These are phyloP conservation scores for Dactylellina haptotyla DNA, from an alignment of 2,329 filamentous ascomycete species.

Conservation along the genomic window DNA sequence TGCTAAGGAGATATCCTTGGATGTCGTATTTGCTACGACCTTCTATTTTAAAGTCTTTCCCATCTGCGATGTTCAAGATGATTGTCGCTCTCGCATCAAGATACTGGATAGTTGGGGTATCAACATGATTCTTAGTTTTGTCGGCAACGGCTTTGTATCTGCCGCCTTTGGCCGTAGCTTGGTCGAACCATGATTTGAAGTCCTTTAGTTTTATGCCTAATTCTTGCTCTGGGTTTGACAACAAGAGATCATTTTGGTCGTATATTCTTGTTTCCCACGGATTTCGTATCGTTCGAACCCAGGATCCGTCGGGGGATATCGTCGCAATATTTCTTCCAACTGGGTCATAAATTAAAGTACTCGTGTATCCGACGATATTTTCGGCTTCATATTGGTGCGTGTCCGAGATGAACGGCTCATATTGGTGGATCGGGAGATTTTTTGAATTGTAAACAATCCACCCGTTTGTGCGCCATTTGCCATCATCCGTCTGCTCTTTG, in stretches of 20 bases:
- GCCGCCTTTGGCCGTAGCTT: neutral
- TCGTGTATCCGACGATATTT: conserved; percentile 19
- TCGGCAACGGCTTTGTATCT: neutral
- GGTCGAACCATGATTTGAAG: neutral
- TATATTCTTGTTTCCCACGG: conserved; percentile 23
- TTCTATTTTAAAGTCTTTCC: neutral
- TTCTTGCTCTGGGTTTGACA: conserved; percentile 8
- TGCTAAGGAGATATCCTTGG: neutral
- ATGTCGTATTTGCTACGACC: neutral
- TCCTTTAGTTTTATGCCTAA: neutral
- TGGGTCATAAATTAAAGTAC: conserved; percentile 46
- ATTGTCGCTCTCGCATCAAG: neutral
- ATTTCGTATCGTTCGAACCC: conserved; percentile 46
- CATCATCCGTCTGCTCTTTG: conserved; percentile 1
- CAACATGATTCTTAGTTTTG: conserved; percentile 12
- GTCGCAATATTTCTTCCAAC: conserved; percentile 44
- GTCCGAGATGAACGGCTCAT: conserved; percentile 55
- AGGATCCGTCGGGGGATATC: conserved; percentile 54
- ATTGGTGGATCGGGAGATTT: conserved; percentile 51
- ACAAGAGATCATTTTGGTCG: conserved; percentile 36
- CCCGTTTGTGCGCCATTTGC: conserved; percentile 54
- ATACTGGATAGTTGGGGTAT: conserved; percentile 17
- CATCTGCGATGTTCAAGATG: neutral
- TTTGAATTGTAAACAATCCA: conserved; percentile 58
- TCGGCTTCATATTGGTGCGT: conserved; percentile 48